Percentiles rank a stretch among this genome's conserved stretches.
phyloP scores from a whole-genome alignment of 108 stramenopile genomes.

The Conticribra guillardii region DNA sequence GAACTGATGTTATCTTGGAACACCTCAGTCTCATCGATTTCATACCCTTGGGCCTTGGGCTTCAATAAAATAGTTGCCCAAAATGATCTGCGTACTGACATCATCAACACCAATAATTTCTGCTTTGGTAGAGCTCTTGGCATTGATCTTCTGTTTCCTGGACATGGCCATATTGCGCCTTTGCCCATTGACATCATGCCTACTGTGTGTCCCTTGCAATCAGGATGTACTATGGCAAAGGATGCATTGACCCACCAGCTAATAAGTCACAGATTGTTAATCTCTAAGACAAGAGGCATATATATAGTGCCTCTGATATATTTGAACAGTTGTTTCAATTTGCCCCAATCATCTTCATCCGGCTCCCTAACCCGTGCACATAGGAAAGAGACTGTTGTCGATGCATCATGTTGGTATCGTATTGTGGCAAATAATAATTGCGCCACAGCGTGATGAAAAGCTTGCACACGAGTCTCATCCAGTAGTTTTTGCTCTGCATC shows the following conservation, averaged over 20 bases:
- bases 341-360: slow-evolving; percentile 10
- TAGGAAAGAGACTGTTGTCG: not conserved
- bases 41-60: not conserved
- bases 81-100: not conserved
- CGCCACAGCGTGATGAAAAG: not conserved
- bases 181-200: not conserved
- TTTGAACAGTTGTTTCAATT: not conserved
- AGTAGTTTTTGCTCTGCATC: not conserved
- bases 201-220: not conserved
- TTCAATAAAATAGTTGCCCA: not conserved
- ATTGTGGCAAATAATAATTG: not conserved
- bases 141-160: not conserved
- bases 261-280: not conserved
- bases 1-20: slow-evolving; percentile 23
- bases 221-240: not conserved
- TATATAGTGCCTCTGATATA: not conserved
- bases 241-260: not conserved
- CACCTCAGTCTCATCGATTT: slow-evolving; percentile 1
- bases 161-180: not conserved
- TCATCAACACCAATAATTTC: slow-evolving; percentile 7
- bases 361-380: not conserved
- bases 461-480: not conserved
- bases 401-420: not conserved
- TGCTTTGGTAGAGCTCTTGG: not conserved
- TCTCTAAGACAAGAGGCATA: not conserved